phyloP scores from a whole-genome alignment of 2,329 filamentous ascomycete species.

The Colletotrichum sp. region DNA sequence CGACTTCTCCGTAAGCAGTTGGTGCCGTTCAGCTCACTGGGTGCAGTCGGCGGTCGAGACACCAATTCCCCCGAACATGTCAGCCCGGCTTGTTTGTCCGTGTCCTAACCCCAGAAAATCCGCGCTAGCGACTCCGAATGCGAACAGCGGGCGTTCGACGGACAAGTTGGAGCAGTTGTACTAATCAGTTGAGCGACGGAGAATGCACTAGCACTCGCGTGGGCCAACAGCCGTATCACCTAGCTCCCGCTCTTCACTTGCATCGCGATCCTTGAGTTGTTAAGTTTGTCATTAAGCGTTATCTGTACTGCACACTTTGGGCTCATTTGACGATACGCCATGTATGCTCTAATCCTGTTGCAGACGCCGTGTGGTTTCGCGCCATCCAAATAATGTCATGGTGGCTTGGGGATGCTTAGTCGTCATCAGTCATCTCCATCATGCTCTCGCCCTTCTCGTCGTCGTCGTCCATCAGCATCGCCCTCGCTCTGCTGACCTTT shows the following conservation, averaged over 20 bases:
- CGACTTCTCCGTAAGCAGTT: not conserved
- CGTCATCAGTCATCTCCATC: constrained; percentile 64
- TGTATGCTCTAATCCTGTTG: not conserved
- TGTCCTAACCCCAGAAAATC: not conserved
- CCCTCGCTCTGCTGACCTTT: constrained; percentile 39
- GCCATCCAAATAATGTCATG: not conserved
- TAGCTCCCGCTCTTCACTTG: not conserved
- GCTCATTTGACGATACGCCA: not conserved
- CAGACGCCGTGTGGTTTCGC: not conserved
- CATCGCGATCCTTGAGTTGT: not conserved
- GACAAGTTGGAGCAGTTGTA: not conserved
- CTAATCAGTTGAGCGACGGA: not conserved
- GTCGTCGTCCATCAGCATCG: constrained; percentile 37
- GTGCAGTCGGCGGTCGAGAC: not conserved
- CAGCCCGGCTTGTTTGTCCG: not conserved
- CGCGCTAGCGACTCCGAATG: constrained; percentile 1
- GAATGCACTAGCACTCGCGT: not conserved
- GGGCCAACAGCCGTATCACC: not conserved
- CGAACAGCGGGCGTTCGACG: not conserved
- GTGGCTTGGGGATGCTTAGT: constrained; percentile 29
- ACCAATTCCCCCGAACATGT: constrained; percentile 1
- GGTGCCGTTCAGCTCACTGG: not conserved
- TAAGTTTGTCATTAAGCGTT: not conserved
- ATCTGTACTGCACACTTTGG: not conserved
- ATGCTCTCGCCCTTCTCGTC: constrained; percentile 48